Evolutionary conservation across 2,329 filamentous ascomycete genomes (phyloP).

Genomic region (Aspergillus pseudoterreus): DNA sequence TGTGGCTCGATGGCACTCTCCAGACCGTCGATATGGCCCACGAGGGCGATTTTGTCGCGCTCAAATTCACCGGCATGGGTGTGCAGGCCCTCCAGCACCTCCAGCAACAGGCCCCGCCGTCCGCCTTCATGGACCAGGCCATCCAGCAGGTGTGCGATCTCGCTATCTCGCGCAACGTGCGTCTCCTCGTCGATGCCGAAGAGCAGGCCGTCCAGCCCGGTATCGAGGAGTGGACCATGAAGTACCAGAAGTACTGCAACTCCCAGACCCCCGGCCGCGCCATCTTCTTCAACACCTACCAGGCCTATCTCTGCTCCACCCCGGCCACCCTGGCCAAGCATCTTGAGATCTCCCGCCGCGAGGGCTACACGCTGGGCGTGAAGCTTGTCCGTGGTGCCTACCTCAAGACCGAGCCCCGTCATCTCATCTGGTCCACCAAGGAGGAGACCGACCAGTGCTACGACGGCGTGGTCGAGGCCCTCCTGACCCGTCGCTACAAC

Average conservation of each 20-base stretch:
- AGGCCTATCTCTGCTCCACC: constrained; percentile 51
- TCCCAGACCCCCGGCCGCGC: constrained; percentile 39
- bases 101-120: constrained; percentile 35
- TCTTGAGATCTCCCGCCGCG: constrained; percentile 41
- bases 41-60: constrained; percentile 49
- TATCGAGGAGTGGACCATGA: constrained; percentile 53
- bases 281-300: constrained; percentile 55
- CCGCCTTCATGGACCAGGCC: constrained; percentile 39
- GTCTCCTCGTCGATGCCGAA: constrained; percentile 53
- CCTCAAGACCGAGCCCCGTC: constrained; percentile 46
- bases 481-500: constrained; percentile 59
- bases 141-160: constrained; percentile 44
- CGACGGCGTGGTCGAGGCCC: constrained; percentile 53
- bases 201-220: constrained; percentile 50
- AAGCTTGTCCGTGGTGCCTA: constrained; percentile 55
- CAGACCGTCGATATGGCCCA: constrained; percentile 52
- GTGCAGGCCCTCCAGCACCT: constrained; percentile 40
- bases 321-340: constrained; percentile 45
- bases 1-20: constrained; percentile 53
- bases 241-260: constrained; percentile 53
- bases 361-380: constrained; percentile 50
- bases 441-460: constrained; percentile 51
- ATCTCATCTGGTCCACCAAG: constrained; percentile 46
- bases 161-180: constrained; percentile 40
- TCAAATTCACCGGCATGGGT: constrained; percentile 53